These are phyloP conservation scores for Aegilops umbellulata DNA, from an alignment of 176 grass and related monocot genomes.

Conservation along the genomic window DNA sequence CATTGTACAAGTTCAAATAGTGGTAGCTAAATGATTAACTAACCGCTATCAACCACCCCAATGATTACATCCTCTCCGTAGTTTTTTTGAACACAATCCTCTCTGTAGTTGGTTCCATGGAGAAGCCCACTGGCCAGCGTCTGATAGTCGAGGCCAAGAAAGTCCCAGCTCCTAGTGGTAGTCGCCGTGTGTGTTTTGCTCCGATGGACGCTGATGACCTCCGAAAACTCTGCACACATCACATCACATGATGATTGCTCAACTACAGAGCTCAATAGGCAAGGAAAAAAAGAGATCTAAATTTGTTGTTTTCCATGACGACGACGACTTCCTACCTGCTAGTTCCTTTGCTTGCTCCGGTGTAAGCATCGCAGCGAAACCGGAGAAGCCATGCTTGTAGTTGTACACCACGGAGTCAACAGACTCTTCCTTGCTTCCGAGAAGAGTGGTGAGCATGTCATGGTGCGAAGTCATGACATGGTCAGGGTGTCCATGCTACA, in stretches of 20 bases:
- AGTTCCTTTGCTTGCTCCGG: constrained; percentile 41
- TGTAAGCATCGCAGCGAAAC: constrained; percentile 62
- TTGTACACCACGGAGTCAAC: constrained; percentile 52
- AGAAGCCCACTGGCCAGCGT: too few relatives aligned
- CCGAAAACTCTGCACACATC: background rate
- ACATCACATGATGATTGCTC: background rate
- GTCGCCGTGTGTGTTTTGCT: background rate
- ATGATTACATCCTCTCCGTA: too few relatives aligned
- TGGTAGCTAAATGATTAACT: too few relatives aligned
- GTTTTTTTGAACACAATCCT: too few relatives aligned
- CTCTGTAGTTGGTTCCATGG: too few relatives aligned
- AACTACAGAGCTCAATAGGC: too few relatives aligned
- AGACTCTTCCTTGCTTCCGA: constrained; percentile 14
- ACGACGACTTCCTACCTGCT: constrained; percentile 29
- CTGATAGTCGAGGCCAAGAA: too few relatives aligned
- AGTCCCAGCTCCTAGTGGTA: too few relatives aligned
- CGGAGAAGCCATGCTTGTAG: constrained; percentile 75
- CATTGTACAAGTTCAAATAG: too few relatives aligned
- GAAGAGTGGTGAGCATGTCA: constrained; percentile 29
- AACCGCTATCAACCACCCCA: too few relatives aligned
- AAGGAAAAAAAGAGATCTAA: too few relatives aligned
- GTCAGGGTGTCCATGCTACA: constrained; percentile 18
- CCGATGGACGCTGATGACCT: background rate
- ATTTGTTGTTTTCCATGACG: background rate
- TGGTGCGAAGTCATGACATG: constrained; percentile 33